Evolutionary conservation across 1,284 basidiomycete genomes (phyloP).

Genomic region (Malassezia furfur): DNA sequence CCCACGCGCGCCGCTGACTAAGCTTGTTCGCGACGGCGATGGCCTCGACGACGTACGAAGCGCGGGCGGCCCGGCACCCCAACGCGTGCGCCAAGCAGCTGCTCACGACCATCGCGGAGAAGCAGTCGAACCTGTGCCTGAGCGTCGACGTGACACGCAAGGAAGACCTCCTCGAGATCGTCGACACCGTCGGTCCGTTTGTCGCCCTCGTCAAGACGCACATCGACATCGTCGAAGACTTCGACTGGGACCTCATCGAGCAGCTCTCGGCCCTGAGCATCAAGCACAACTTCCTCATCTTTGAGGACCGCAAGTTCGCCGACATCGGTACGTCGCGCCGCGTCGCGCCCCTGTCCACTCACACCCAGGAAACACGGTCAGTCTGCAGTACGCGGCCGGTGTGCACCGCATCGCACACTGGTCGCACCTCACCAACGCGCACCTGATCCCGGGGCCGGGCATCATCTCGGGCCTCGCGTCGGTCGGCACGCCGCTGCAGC

Average conservation of each 20-base stretch:
- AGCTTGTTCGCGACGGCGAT: background rate
- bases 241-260: constrained; percentile 64
- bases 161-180: constrained; percentile 70
- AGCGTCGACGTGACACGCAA: constrained; percentile 86
- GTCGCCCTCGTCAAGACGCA: constrained; percentile 98
- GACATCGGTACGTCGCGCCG: constrained; percentile 68
- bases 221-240: constrained; percentile 90
- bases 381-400: constrained; percentile 84
- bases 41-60: constrained; percentile 25
- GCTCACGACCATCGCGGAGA: constrained; percentile 73
- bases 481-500: constrained; percentile 70
- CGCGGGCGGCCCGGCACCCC: constrained; percentile 25
- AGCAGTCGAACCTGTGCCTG: constrained; percentile 84
- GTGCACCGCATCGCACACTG: constrained; percentile 88
- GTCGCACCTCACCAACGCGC: constrained; percentile 96
- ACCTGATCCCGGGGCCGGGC: constrained; percentile 81
- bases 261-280: constrained; percentile 63
- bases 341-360: background rate
- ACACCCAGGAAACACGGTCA: constrained; percentile 78
- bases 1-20: constrained; percentile 2
- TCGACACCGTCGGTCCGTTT: constrained; percentile 76
- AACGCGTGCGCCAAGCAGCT: constrained; percentile 50
- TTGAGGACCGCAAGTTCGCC: constrained; percentile 97
- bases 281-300: constrained; percentile 89
- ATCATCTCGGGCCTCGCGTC: constrained; percentile 77